These are phyloP conservation scores for Bertia moriformis DNA, from an alignment of 2,329 filamentous ascomycete species.

Conservation along the genomic window DNA sequence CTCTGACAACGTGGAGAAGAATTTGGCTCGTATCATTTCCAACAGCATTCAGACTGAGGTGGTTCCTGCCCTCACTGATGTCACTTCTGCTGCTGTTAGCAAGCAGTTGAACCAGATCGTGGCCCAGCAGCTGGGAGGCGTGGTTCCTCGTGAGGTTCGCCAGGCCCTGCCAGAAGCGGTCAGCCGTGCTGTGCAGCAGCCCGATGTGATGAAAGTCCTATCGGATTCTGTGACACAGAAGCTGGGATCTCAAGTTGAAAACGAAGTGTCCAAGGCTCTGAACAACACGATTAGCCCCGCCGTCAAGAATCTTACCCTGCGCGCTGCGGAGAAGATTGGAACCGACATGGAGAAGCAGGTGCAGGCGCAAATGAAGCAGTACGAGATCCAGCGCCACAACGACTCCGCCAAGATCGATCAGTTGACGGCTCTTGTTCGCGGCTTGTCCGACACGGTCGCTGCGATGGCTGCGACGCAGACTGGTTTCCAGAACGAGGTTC, in stretches of 20 bases:
- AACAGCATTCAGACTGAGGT: constrained; percentile 5
- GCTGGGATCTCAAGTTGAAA: constrained; percentile 5
- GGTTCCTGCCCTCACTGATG: not conserved
- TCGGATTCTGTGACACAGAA: not conserved
- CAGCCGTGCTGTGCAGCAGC: not conserved
- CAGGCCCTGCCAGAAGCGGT: constrained; percentile 3
- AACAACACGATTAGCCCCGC: constrained; percentile 8
- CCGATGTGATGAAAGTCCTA: not conserved
- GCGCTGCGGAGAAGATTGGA: constrained; percentile 4
- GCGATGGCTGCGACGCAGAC: constrained; percentile 55
- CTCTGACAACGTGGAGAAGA: not conserved
- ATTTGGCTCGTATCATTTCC: constrained; percentile 1
- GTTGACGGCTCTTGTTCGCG: constrained; percentile 51
- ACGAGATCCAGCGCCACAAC: constrained; percentile 25
- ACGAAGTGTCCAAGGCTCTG: constrained; percentile 3
- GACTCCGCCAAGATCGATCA: constrained; percentile 57
- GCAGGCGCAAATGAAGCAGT: constrained; percentile 1
- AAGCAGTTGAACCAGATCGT: constrained; percentile 33
- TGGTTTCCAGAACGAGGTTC: constrained; percentile 50
- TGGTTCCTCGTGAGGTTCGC: constrained; percentile 1
- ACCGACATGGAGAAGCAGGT: constrained; percentile 2
- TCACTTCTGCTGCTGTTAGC: constrained; percentile 16
- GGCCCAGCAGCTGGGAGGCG: constrained; percentile 5
- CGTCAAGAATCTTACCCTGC: constrained; percentile 9
- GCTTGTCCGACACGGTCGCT: constrained; percentile 54